These are phyloP conservation scores for Auricularia cornea DNA, from an alignment of 768 basidiomycete species.

Conservation along the genomic window DNA sequence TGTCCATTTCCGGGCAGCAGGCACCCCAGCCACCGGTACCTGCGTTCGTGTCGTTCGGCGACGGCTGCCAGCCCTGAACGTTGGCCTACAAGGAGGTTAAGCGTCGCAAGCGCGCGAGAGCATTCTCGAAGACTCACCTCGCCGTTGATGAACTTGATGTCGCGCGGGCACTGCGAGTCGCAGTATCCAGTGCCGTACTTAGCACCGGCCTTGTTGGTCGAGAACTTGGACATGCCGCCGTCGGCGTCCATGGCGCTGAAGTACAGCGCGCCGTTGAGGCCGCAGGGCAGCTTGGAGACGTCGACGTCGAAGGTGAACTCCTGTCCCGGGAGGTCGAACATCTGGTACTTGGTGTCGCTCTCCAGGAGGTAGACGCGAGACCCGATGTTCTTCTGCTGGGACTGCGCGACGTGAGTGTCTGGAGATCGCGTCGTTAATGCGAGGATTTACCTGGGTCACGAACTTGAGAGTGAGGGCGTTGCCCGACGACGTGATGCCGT, in stretches of 20 bases:
- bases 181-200: slow-evolving; percentile 61
- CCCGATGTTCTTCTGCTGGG: slow-evolving; percentile 11
- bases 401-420: neutral
- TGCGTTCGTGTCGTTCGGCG: slow-evolving; percentile 34
- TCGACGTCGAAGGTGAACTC: slow-evolving; percentile 57
- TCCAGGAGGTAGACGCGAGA: slow-evolving; percentile 44
- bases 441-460: slow-evolving; percentile 2
- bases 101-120: neutral
- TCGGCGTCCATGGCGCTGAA: slow-evolving; percentile 53
- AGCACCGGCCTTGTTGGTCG: slow-evolving; percentile 51
- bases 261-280: slow-evolving; percentile 56
- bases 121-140: slow-evolving; percentile 24
- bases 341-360: slow-evolving; percentile 33
- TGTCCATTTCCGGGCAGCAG: slow-evolving; percentile 55
- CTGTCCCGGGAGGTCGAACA: slow-evolving; percentile 45
- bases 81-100: slow-evolving; percentile 32
- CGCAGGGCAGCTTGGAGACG: slow-evolving; percentile 47
- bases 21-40: slow-evolving; percentile 39
- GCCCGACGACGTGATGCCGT: slow-evolving; percentile 12
- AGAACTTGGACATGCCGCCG: slow-evolving; percentile 40
- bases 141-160: slow-evolving; percentile 54
- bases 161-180: slow-evolving; percentile 52
- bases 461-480: slow-evolving; percentile 8
- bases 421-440: neutral
- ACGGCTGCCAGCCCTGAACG: slow-evolving; percentile 32